Base-by-base conservation (phyloP, 345 rosid genomes). In the Populus simonii region DNA sequence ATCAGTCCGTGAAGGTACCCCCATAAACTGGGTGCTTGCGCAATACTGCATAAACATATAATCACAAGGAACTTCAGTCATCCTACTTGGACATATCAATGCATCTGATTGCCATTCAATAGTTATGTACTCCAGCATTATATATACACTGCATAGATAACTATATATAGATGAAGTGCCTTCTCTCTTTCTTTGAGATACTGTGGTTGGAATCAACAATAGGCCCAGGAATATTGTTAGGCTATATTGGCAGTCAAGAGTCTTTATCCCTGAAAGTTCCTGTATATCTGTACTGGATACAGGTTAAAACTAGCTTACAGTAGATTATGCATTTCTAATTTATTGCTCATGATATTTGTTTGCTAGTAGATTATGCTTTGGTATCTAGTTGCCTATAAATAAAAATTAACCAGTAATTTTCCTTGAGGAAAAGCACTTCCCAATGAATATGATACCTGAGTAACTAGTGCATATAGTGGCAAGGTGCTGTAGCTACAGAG, bases 401-500 rank as follows among this genome's bases (percentile, higher is more conserved):
- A 57, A 22, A 23, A 57, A 3, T 51, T 57, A 10, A 9, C 27
- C 5, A 1, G 27, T 57, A 47, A 8, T n/a, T 57, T 35, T 35
- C 38, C 23, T 35, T 18, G 45, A 12, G 6, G 12, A 22, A 38
- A 38, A 17, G 49, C 16, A 35, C 8, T 31, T 67, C 12, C 41
- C 17, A 22, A 18, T 20, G 69, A 53, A 12, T 13, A 10, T 9
- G 67, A 38, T 83, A 93, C 98, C 97, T 93, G 98, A 49, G 99
- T 92, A 78, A 89, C 98, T 73, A 92, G 83, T 66, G 99, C 99
- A 85, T 93, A 95, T 36, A 95, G 91, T 38, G 99, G 98, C 79
- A 95, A 76, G 78, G 98, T 95, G 89, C 97, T 93, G 87, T 95
- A 95, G 87, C 99, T 95, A 88, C 99, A 93, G 31, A 93, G 88